These are phyloP conservation scores for Phytopythium kandeliae DNA, from an alignment of 352 stramenopile species.

Conservation along the genomic window DNA sequence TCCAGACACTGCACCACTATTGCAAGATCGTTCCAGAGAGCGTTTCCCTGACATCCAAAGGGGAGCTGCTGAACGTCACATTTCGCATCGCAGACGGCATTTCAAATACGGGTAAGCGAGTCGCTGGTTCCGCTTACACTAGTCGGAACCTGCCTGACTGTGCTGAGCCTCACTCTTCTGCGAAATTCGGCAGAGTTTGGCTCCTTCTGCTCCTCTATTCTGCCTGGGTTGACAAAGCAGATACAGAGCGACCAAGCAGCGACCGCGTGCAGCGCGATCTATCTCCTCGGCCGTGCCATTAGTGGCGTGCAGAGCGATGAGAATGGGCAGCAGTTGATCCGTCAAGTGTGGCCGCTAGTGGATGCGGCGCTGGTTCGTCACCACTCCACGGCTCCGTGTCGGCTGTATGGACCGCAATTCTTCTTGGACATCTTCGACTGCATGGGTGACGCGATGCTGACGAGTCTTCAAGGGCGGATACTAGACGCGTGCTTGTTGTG, in stretches of 20 bases:
- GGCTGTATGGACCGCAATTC: slow-evolving; percentile 33
- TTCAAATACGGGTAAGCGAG: slow-evolving; percentile 33
- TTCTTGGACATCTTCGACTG: slow-evolving; percentile 39
- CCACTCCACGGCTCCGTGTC: slow-evolving; percentile 19
- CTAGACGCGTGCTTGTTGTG: slow-evolving; percentile 34
- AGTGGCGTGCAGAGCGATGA: slow-evolving; percentile 27
- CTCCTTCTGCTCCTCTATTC: slow-evolving; percentile 39
- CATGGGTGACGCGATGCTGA: slow-evolving; percentile 9
- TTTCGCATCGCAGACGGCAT: slow-evolving; percentile 43
- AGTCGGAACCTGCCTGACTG: slow-evolving; percentile 1
- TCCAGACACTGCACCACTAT: slow-evolving; percentile 24
- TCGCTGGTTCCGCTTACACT: neutral
- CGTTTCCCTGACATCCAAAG: slow-evolving; percentile 16
- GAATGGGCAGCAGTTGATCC: slow-evolving; percentile 24
- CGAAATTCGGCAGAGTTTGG: slow-evolving; percentile 32
- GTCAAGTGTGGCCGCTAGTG: slow-evolving; percentile 50
- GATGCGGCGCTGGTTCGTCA: slow-evolving; percentile 25
- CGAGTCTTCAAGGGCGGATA: slow-evolving; percentile 31
- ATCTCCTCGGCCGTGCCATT: slow-evolving; percentile 53
- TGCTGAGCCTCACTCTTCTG: neutral
- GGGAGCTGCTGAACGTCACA: slow-evolving; percentile 62
- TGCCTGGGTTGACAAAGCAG: slow-evolving; percentile 23
- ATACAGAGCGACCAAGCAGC: slow-evolving; percentile 24
- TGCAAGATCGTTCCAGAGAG: slow-evolving; percentile 13
- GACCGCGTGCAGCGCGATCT: slow-evolving; percentile 24